Evolutionary conservation across 2,329 filamentous ascomycete species (phyloP).

Genomic region (Paracamarosporium sp.): DNA sequence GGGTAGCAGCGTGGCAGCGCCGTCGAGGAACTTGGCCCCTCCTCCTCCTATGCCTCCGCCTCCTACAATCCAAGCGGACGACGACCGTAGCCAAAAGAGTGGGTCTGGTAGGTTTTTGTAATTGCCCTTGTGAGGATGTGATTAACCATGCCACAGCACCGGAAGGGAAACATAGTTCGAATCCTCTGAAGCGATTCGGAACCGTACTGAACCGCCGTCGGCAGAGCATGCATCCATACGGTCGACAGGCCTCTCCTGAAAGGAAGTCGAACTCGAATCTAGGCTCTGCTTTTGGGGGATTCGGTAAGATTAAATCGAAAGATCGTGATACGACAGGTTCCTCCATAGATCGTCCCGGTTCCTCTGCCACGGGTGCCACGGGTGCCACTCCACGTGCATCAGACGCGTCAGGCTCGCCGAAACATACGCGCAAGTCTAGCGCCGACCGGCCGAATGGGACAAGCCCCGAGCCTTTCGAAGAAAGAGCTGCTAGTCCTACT

Average conservation of each 20-base stretch:
- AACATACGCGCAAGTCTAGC: slow-evolving; percentile 31
- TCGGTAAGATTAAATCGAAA: slow-evolving; percentile 70
- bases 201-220: slow-evolving; percentile 47
- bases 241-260: slow-evolving; percentile 51
- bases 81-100: slow-evolving; percentile 61
- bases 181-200: slow-evolving; percentile 49
- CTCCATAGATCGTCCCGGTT: slow-evolving; percentile 39
- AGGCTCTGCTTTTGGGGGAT: slow-evolving; percentile 65
- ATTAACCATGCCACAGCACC: slow-evolving; percentile 24
- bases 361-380: slow-evolving; percentile 38
- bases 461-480: slow-evolving; percentile 25
- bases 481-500: slow-evolving; percentile 21
- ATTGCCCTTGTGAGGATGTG: neutral
- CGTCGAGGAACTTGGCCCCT: slow-evolving; percentile 44
- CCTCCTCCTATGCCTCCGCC: slow-evolving; percentile 40
- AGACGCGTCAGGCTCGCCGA: slow-evolving; percentile 42
- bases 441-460: slow-evolving; percentile 42
- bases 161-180: slow-evolving; percentile 44
- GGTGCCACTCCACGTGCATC: slow-evolving; percentile 34
- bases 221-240: slow-evolving; percentile 50
- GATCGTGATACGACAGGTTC: slow-evolving; percentile 59
- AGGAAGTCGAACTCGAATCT: slow-evolving; percentile 62
- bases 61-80: slow-evolving; percentile 53
- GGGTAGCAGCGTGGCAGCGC: slow-evolving; percentile 36
- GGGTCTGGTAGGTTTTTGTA: slow-evolving; percentile 50